Base-by-base conservation (phyloP, 140 eudicot genomes). In the Ambrosia hybrid region DNA sequence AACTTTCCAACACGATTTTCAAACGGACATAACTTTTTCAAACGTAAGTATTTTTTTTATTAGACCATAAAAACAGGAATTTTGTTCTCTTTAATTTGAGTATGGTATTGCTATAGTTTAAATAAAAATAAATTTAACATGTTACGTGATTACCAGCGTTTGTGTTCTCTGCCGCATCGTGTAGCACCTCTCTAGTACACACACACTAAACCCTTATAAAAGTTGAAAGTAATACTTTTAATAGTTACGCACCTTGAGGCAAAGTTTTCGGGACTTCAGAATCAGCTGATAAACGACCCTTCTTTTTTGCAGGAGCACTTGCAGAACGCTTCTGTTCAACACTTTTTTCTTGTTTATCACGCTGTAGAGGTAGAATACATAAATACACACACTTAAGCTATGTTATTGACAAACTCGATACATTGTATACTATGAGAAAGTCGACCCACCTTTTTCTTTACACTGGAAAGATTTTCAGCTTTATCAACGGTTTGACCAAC, bases 391-490 rank as follows among this genome's bases (percentile, higher is more conserved):
- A 17, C 52, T 38, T 52, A 38, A 38, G 8, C 14, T 33, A 36
- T 30, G 43, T 72, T 71, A 45, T 36, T 34, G 37, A 65, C n/a
- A 51, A 52, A 48, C 38, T 37, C 3, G 15, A 36, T 17, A 75
- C 26, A 6, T 67, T 37, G n/a, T 49, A 45, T 58, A 36, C 34
- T 60, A 57, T 7, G 38, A 52, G 58, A 69, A 37, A 74, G 49
- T 38, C 51, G 71, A 79, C 89, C 80, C 72, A 92, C 96, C 83
- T 53, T 76, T 82, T 60, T 82, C 83, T 82, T 85, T 51, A 79
- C 74, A 79, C 45, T 67, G 34, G 78, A 75, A 73, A 57, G 52
- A 39, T 46, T 78, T 73, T 71, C 73, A 55, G 51, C 46, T 57
- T 59, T 58, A 15, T 30, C 37, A 36, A 62, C 73, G 36, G 76